Base-by-base conservation (phyloP, 805 yeast species). In the Hermanozyma aechmeae region DNA sequence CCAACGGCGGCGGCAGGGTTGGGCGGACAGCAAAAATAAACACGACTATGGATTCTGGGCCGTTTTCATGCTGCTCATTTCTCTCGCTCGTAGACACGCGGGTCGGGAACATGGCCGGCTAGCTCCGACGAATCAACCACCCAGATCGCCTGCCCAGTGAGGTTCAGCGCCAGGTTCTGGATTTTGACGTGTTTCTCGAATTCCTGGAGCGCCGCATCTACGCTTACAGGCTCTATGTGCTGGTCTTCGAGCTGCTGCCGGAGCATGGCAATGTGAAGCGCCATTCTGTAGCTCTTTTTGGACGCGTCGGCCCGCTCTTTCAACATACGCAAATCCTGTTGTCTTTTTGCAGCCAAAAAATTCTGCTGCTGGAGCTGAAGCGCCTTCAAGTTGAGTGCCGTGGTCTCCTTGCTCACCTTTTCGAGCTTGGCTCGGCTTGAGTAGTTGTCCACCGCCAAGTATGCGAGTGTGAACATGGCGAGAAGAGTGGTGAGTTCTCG, bases 61-160 rank as follows among this genome's bases (percentile, higher is more conserved):
- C n/a, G n/a, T n/a, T n/a, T n/a, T n/a, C n/a, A n/a, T n/a, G n/a
- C n/a, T n/a, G n/a, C n/a, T n/a, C n/a, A n/a, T n/a, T n/a, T n/a
- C n/a, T n/a, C n/a, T n/a, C n/a, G n/a, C n/a, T n/a, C n/a, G 50
- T 78, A 78, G 22, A 78, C 84, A 34, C 69, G 72, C 13, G 68
- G 59, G 46, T 73, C 73, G 4, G 85, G 84, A 18, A 76, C 51
- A 32, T 61, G 59, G n/a, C n/a, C n/a, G n/a, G n/a, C n/a, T n/a
- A n/a, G n/a, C n/a, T n/a, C n/a, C 14, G 68, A 56, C 25, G 61
- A 63, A 32, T 76, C 79, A 13, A 68, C 69, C 9, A 77, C 57
- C 84, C 84, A 78, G 15, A 76, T 51, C 8, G 59, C 58, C 16
- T 66, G 69, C 3, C 77, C 76, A 12, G 65, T 66, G 29, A 76